Conservation (phyloP, 129 eudicot species). For the Flaveria bidentis region DNA sequence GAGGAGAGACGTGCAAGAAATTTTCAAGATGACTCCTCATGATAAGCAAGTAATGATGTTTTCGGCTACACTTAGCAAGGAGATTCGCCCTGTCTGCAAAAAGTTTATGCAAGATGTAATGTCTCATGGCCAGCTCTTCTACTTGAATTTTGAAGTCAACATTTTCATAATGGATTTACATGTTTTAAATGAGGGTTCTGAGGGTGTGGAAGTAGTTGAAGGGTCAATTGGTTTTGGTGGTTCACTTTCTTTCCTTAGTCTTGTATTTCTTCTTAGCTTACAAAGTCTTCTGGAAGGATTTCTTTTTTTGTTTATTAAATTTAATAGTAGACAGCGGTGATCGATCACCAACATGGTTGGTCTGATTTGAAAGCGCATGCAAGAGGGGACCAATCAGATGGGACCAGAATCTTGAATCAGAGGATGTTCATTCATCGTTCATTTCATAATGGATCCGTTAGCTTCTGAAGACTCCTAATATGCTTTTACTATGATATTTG, state of each 20-base stretch:
- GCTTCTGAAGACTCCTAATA: constrained; percentile 79
- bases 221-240: constrained; percentile 19
- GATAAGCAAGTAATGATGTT: constrained; percentile 99
- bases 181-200: constrained; percentile 18
- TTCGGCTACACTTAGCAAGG: constrained; percentile 98
- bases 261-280: constrained; percentile 38
- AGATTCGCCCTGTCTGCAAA: constrained; percentile 98
- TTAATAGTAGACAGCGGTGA: constrained; percentile 27
- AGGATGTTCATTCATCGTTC: constrained; percentile 67
- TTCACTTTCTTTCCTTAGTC: constrained; percentile 22
- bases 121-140: constrained; percentile 80
- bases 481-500: constrained; percentile 79
- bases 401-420: constrained; percentile 49
- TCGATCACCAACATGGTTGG: constrained; percentile 29
- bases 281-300: constrained; percentile 20
- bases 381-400: constrained; percentile 52
- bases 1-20: constrained; percentile 99
- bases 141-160: constrained; percentile 65
- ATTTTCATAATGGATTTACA: constrained; percentile 40
- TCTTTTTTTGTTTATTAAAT: constrained; percentile 16
- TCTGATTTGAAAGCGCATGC: constrained; percentile 53
- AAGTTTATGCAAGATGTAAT: constrained; percentile 99
- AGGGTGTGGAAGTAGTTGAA: constrained; percentile 31
- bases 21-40: constrained; percentile 98
- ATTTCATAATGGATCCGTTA: constrained; percentile 72